Conservation (phyloP, 805 yeast genomes). For the Candida piceae region DNA sequence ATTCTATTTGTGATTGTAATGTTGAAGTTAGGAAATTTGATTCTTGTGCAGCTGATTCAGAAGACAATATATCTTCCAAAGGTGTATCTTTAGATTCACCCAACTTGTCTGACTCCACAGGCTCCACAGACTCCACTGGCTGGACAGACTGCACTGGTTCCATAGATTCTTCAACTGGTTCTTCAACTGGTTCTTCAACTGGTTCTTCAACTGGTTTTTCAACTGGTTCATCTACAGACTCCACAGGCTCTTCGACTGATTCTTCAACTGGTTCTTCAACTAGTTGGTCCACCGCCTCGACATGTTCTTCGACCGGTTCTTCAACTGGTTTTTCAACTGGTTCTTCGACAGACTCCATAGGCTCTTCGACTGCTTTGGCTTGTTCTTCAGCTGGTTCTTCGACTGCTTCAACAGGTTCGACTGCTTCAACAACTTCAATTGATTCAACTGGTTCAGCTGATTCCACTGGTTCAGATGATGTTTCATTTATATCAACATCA, state of each 20-base stretch:
- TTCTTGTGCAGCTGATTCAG: slow-evolving; percentile 13
- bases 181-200: not conserved
- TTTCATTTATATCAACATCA: slow-evolving; percentile 4
- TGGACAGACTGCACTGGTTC: not conserved
- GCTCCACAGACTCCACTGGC: too few relatives aligned
- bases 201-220: slow-evolving; percentile 1
- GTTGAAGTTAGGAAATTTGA: slow-evolving; percentile 19
- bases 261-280: not conserved
- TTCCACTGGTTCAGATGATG: slow-evolving; percentile 1
- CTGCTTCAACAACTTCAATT: not conserved
- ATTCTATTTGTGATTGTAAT: slow-evolving; percentile 30
- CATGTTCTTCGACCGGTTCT: not conserved
- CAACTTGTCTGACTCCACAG: too few relatives aligned
- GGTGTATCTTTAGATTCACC: too few relatives aligned
- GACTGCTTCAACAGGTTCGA: not conserved
- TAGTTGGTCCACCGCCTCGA: too few relatives aligned
- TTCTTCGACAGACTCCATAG: not conserved
- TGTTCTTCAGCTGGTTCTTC: slow-evolving; percentile 1
- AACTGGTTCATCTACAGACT: slow-evolving; percentile 1
- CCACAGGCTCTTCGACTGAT: not conserved
- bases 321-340: not conserved
- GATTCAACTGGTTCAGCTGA: slow-evolving; percentile 1
- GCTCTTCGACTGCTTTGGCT: too few relatives aligned
- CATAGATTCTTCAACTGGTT: not conserved
- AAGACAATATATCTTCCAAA: slow-evolving; percentile 17